Conservation (phyloP, 2,329 filamentous ascomycete genomes). For the Ophiocordyceps camponoti-leonardi region DNA sequence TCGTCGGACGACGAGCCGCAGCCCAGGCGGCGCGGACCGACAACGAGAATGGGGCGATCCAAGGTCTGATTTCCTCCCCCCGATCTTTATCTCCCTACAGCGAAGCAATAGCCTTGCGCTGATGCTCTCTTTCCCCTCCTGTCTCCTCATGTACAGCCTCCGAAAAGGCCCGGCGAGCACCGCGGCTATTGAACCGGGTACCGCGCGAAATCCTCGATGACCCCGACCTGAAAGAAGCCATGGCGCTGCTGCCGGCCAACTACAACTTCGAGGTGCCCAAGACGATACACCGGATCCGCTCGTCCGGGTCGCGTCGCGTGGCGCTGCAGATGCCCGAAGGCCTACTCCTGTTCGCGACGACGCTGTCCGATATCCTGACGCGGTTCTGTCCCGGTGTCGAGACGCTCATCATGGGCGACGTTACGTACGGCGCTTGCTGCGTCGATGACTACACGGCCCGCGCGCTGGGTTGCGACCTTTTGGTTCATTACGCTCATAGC, state of each 20-base stretch:
- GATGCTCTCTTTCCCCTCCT: not conserved
- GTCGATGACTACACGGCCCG: constrained; percentile 97
- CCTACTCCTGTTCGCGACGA: constrained; percentile 86
- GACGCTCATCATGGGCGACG: constrained; percentile 97
- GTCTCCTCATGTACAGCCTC: constrained; percentile 27
- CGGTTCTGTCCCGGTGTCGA: constrained; percentile 86
- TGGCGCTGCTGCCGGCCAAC: constrained; percentile 76
- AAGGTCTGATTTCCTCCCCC: constrained; percentile 31
- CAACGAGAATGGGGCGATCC: constrained; percentile 15
- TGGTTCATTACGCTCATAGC: constrained; percentile 94
- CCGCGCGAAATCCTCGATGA: constrained; percentile 77
- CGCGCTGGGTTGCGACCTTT: constrained; percentile 80
- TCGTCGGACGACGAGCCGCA: constrained; percentile 68
- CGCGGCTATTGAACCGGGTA: constrained; percentile 78
- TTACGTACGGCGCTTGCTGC: constrained; percentile 96
- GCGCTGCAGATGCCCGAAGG: constrained; percentile 97
- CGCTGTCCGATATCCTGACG: constrained; percentile 88
- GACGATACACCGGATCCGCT: constrained; percentile 86
- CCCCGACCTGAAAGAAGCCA: constrained; percentile 69
- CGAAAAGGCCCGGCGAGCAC: constrained; percentile 51
- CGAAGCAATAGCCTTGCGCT: not conserved
- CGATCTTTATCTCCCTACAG: not conserved
- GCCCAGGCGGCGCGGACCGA: constrained; percentile 36
- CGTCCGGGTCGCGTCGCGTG: constrained; percentile 60
- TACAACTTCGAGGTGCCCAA: constrained; percentile 98